phyloP scores from a whole-genome alignment of 768 basidiomycete genomes.

The Leucocoprinus sp. region DNA sequence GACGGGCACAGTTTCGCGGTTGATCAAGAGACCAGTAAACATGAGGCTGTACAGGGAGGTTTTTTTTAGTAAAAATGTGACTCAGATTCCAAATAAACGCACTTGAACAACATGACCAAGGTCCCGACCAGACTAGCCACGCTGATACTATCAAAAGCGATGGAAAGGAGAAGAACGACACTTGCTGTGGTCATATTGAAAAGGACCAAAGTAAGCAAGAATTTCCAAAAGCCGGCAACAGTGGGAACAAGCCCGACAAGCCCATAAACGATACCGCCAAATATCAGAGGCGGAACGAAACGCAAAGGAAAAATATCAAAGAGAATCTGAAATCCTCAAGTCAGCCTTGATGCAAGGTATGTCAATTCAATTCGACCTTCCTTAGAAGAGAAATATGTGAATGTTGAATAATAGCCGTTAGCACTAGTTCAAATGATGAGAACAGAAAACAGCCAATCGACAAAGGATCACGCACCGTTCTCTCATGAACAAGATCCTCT shows the following conservation, averaged over 20 bases:
- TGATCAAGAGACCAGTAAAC: conserved; percentile 94
- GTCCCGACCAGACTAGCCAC: conserved; percentile 94
- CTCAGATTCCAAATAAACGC: conserved; percentile 22
- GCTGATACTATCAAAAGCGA: conserved; percentile 78
- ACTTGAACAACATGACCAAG: conserved; percentile 98
- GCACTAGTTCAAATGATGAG: conserved; percentile 41
- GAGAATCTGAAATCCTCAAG: conserved; percentile 48
- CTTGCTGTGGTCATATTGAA: conserved; percentile 97
- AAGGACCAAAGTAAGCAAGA: conserved; percentile 88
- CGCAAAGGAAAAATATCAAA: conserved; percentile 95
- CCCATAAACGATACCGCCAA: conserved; percentile 92
- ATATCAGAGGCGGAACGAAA: conserved; percentile 90
- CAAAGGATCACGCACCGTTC: conserved; percentile 56
- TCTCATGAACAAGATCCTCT: conserved; percentile 96
- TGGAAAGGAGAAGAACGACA: conserved; percentile 84
- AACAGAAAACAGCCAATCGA: background rate
- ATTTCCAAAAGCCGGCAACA: conserved; percentile 93
- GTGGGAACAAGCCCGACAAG: conserved; percentile 92
- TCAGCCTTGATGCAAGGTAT: background rate
- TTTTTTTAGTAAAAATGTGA: background rate
- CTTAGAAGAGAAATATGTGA: conserved; percentile 96
- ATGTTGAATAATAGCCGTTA: conserved; percentile 96
- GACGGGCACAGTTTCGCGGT: conserved; percentile 73
- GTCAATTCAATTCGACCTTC: too few species aligned
- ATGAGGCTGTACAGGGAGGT: conserved; percentile 57